Base-by-base conservation (phyloP, 2,329 filamentous ascomycete genomes). In the Rhynchosporium agropyri region DNA sequence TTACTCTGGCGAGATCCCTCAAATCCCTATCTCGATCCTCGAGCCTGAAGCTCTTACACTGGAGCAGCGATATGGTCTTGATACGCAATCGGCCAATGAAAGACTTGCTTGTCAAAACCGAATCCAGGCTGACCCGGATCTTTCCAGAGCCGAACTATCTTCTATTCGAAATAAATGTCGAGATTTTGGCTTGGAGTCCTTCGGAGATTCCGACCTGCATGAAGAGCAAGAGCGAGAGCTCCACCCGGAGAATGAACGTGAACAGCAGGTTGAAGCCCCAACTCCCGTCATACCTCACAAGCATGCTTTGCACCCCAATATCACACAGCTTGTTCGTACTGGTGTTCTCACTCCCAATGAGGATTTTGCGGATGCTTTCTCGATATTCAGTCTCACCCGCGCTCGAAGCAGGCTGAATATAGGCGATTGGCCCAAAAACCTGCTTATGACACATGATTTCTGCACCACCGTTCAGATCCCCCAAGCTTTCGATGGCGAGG, bases 221-320 rank as follows among this genome's bases (percentile, higher is more conserved):
- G 86, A 90, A 68, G 89, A 91, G 62, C 86, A 91, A 66, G 88
- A 91, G 70, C 79, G 88, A 0, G 89, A 91, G 65, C 76, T 91
- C 0, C 79, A 84, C 0, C 85, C 85, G 0, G 88, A 92, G 64
- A 79, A 84, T 0, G 84, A 91, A 66, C 75, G 81, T 31, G 84
- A 91, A 68, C 76, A 79, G 0, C 76, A 89, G 55, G 67, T 84
- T 0, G 77, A 89, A 66, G 77, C 76, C 1, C 83, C 85, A 0
- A 69, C 72, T 0, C 62, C 73, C 0, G 76, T 77, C 0, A 43
- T 68, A 0, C 78, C 86, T 0, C 69, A 65, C 0, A 0, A 8
- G 0, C 83, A 88, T 51, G 2, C 0, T 0, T 10, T 86, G 0
- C 79, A 86, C 58, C 10, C 61, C 0, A 74, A 81, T 40, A 58